phyloP scores from a whole-genome alignment of 1,139 yeast species.

The Candida freyschussii region DNA sequence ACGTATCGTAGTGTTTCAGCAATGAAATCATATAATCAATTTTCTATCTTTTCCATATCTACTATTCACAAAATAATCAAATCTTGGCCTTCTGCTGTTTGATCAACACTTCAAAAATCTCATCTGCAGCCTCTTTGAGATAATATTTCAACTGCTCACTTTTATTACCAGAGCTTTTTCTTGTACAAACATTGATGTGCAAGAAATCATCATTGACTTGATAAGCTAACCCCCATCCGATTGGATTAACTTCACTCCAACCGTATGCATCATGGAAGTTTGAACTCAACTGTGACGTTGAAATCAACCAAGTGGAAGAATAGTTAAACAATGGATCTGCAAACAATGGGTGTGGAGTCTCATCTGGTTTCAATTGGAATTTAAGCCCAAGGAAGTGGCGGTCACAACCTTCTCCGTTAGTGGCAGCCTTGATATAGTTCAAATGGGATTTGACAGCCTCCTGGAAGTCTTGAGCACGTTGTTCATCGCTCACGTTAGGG shows the following conservation, averaged over 20 bases:
- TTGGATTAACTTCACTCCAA: constrained; percentile 92
- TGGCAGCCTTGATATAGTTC: constrained; percentile 67
- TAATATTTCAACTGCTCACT: constrained; percentile 65
- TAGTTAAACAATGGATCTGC: constrained; percentile 71
- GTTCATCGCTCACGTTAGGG: constrained; percentile 46
- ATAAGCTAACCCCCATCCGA: constrained; percentile 92
- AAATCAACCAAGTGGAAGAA: constrained; percentile 80
- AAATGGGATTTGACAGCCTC: constrained; percentile 75
- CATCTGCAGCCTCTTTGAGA: constrained; percentile 76
- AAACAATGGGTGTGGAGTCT: constrained; percentile 65
- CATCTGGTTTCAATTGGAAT: constrained; percentile 59
- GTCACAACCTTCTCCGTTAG: constrained; percentile 87
- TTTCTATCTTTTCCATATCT: too few relatives aligned
- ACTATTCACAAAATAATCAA: too few relatives aligned
- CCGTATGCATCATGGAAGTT: constrained; percentile 93
- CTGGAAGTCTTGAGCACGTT: constrained; percentile 66
- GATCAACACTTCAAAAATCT: constrained; percentile 61
- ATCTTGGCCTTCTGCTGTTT: constrained; percentile 21
- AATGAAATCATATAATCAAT: too few relatives aligned
- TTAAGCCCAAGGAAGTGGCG: constrained; percentile 91
- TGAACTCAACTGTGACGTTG: constrained; percentile 87
- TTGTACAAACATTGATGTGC: constrained; percentile 81
- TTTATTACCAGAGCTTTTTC: constrained; percentile 61
- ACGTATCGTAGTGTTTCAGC: too few relatives aligned
- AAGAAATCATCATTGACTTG: constrained; percentile 84